Base-by-base conservation (phyloP, 805 yeast species). In the Cyberlindnera mrakii region DNA sequence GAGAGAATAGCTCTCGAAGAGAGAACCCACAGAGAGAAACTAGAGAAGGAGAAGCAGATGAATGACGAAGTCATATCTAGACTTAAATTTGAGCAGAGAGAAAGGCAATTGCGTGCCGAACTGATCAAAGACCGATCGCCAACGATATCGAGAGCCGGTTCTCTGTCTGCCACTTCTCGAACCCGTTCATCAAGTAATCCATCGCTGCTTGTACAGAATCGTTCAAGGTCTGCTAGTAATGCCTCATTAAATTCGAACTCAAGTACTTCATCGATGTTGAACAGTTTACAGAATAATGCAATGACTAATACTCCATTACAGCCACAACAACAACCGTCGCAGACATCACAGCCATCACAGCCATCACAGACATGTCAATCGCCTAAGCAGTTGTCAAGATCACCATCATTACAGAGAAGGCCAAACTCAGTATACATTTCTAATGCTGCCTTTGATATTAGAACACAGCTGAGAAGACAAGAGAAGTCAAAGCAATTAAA, bases 391-490 rank as follows among this genome's bases (percentile, higher is more conserved):
- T 2, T 46, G 3, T 49, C 54, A 11, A 48, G 57, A 16, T 44
- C 58, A 6, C 49, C 57, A 6, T 50, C 58, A 3, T 11, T 49
- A 33, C 37, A 27, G 2, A 40, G 53, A 38, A 48, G 58, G 37
- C 57, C 60, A n/a, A 44, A 47, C 4, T 52, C 57, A 2, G 38
- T 51, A 2, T 46, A 51, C 32, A 46, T 50, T 40, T 53, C 58
- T 5, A 51, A 48, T 34, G 53, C 58, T 2, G 59, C 60, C 1
- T 57, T 57, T 46, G 61, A 57, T 41, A 55, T 57, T 30, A 46
- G 61, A 47, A 44, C 58, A 5, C 53, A 57, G 25, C 8, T 55
- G 41, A 47, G 54, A 40, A 47, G 60, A 43, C 59, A 56, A 36
- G 57, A 51, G 34, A 43, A 36, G 35, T 45, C 50, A 0, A 49